Conservation (phyloP, 2,329 filamentous ascomycete genomes). For the Alternaria metachromatica region DNA sequence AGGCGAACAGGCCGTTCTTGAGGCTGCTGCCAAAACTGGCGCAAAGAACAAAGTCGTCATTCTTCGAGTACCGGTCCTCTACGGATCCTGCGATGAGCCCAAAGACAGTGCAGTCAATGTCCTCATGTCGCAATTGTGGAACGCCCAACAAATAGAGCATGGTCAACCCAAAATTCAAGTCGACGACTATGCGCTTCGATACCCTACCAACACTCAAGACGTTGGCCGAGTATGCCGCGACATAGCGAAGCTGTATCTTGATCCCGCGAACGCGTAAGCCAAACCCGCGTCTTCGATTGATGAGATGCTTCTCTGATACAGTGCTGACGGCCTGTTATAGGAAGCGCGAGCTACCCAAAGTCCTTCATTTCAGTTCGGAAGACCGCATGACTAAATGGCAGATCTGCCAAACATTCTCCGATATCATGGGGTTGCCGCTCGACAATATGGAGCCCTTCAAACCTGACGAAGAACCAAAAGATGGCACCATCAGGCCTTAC, state of each 20-base stretch:
- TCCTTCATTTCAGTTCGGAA: conserved; percentile 87
- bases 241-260: conserved; percentile 70
- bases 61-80: conserved; percentile 82
- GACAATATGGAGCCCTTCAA: conserved; percentile 65
- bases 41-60: conserved; percentile 59
- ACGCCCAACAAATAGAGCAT: conserved; percentile 65
- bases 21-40: conserved; percentile 53
- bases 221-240: conserved; percentile 80
- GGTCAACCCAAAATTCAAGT: conserved; percentile 67
- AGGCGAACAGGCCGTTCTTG: conserved; percentile 73
- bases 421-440: conserved; percentile 77
- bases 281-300: neutral
- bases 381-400: conserved; percentile 89
- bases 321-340: neutral
- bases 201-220: conserved; percentile 89
- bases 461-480: conserved; percentile 72
- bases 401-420: conserved; percentile 78
- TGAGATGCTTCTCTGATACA: neutral
- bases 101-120: conserved; percentile 84
- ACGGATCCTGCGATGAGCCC: conserved; percentile 71
- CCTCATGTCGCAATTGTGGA: conserved; percentile 78
- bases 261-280: conserved; percentile 38
- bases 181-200: conserved; percentile 85
- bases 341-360: conserved; percentile 64
- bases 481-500: conserved; percentile 78